Evolutionary conservation across 805 yeast genomes (phyloP), one percentile per base, ranked within the genome.

Genomic region (Wickerhamomyces bovis): DNA sequence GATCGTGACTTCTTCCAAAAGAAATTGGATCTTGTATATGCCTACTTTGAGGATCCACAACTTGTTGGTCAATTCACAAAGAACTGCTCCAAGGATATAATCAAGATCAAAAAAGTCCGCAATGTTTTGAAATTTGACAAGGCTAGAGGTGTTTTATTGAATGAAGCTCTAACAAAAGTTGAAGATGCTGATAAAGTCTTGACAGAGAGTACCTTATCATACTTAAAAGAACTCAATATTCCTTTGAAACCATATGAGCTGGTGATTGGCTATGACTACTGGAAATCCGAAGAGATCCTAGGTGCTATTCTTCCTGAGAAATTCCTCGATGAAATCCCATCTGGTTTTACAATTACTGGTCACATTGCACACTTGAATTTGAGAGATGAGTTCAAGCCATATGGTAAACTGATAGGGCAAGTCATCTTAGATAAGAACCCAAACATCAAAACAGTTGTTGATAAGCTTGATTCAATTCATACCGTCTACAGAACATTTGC

Each of bases 361-460:
- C 98, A 94, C 66, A 77, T 94, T 48, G 99, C 98, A 0, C 99
- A 94, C 65, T 66, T 95, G 59, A 94, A 94, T 58, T 65, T 94
- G 38, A 73, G 89, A 40, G 85, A 83, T 38, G 94, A 87, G 59
- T 94, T 83, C 67, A 81, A 88, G 60, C 95, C 95, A 2, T 92
- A 75, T 61, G 90, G 85, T 41, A 53, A 69, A 2, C 62, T 94
- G 18, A 94, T 95, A 49, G 99, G 99, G 0, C 87, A 89, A 62
- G 89, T 92, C 1, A 81, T 92, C 22, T 66, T 94, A 46, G 97
- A 92, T 67, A 94, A 94, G 61, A 63, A 63, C 38, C 76, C 88
- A 5, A 77, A 81, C 46, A 76, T 94, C 20, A 77, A 76, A 46
- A 90, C 97, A 0, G 98, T 94, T 10, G 99, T 94, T 11, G 94